Evolutionary conservation across 768 basidiomycete species (phyloP), one percentile per base, ranked within the genome.

Genomic region (Boletus rubropictus): DNA sequence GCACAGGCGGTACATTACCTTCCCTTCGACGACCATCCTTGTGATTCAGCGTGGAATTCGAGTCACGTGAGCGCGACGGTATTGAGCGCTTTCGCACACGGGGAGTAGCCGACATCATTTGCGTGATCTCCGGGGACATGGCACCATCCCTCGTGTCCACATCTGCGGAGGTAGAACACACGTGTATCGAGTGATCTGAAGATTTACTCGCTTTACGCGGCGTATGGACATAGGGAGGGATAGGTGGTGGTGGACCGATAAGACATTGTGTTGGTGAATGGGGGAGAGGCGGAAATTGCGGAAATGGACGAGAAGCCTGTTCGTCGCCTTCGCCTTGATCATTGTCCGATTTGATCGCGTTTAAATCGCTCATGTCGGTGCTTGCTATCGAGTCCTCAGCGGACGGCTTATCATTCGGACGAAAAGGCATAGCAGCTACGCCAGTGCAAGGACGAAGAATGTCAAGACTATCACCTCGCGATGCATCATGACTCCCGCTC

Each of bases 101-200:
- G 0, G 70, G 71, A 4, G 70, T 73, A 11, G 53, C 55, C 3
- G 69, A 67, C 28, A 74, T 63, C 18, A 75, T 73, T 7, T 69
- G 56, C 6, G 57, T 50, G 46, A 76, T 65, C 39, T 76, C 73
- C 1, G 74, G 73, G 33, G 65, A 67, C 39, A 50, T 39, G 29
- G 67, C 58, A 32, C 65, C 54, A 31, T 25, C 35, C 36, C 48
- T 39, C 33, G 44, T 35, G 1, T 41, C 27, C 38, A 35, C 14
- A 18, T 43, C 50, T 41, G 54, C 55, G 35, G 46, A 41, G 21
- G 37, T 31, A 27, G 52, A 35, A 12, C 44, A 42, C 46, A 55
- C 55, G 49, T 54, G 50, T 27, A 29, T 12, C 4, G 55, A 50
- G 15, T 8, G 29, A 3, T 44, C 32, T 14, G 58, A 57, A 24